Conservation (phyloP, 306 rosid genomes). For the Rosa multiflora region DNA sequence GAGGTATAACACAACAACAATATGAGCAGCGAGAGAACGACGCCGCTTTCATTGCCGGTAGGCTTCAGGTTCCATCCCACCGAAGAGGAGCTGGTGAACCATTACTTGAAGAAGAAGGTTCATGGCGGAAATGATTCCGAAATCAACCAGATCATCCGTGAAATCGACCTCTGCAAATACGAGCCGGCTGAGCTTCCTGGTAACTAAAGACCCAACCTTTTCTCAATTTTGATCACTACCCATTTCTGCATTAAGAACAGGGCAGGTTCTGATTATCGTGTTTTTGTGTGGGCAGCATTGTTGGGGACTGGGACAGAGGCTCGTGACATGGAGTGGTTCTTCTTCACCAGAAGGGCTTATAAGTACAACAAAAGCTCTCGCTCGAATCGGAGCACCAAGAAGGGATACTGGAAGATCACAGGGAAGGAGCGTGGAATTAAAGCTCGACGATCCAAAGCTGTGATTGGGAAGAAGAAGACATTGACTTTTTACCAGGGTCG, state of each 20-base stretch:
- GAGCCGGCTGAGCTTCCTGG: conserved; percentile 64
- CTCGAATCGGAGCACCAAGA: conserved; percentile 38
- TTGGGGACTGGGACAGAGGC: not conserved
- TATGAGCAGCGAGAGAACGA: not conserved
- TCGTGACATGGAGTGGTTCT: conserved; percentile 54
- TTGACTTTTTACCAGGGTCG: conserved; percentile 49
- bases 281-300: not conserved
- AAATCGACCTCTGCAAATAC: conserved; percentile 38
- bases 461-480: conserved; percentile 65
- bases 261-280: not conserved
- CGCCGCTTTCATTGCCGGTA: conserved; percentile 11
- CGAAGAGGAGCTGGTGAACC: conserved; percentile 50
- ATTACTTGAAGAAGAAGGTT: conserved; percentile 46
- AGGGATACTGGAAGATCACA: conserved; percentile 70
- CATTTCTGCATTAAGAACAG: not conserved
- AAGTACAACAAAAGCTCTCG: conserved; percentile 42
- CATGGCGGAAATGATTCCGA: not conserved
- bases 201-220: conserved; percentile 10
- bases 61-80: conserved; percentile 71
- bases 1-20: not conserved
- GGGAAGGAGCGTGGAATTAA: conserved; percentile 45
- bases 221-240: not conserved
- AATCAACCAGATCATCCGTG: conserved; percentile 27
- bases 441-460: conserved; percentile 17
- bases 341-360: conserved; percentile 38